Conservation (phyloP, 208 protist species). For the Wallacemonas rigidus region DNA sequence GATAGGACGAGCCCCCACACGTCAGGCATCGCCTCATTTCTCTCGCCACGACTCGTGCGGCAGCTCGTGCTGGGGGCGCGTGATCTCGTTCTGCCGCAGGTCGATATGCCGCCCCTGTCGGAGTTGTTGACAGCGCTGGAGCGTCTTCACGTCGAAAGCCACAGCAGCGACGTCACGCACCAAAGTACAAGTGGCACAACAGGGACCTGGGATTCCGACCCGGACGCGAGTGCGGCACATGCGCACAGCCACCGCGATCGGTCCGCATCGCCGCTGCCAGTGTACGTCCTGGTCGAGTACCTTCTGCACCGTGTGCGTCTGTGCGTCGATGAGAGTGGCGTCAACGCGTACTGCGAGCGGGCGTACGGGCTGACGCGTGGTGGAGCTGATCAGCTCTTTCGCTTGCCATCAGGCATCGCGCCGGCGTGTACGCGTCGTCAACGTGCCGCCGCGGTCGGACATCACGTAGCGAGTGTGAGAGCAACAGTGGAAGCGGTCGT, state of each 20-base stretch:
- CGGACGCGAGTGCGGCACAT: no score
- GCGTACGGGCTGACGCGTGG: background rate
- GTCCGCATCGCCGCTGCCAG: background rate
- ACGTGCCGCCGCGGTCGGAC: no score
- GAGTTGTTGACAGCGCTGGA: slow-evolving; percentile 10
- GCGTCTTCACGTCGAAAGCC: slow-evolving; percentile 5
- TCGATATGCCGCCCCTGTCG: background rate
- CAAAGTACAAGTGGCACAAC: background rate
- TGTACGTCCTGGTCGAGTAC: slow-evolving; percentile 18
- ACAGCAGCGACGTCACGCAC: background rate
- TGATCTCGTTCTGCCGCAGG: background rate
- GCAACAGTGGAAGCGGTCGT: no score
- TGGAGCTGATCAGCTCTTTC: background rate
- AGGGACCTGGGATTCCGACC: no score
- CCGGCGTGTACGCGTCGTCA: no score
- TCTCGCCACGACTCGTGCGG: slow-evolving; percentile 3
- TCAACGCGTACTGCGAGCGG: background rate
- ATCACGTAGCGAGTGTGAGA: no score
- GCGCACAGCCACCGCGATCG: no score
- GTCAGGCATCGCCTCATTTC: background rate
- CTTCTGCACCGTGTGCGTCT: slow-evolving; percentile 15
- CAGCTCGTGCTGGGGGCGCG: slow-evolving; percentile 5
- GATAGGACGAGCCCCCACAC: background rate
- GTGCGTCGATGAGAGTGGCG: background rate
- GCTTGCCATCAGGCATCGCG: background rate